Evolutionary conservation across 805 yeast genomes (phyloP), one percentile per base, ranked within the genome.

Genomic region (Jamesozyma spencerorum): DNA sequence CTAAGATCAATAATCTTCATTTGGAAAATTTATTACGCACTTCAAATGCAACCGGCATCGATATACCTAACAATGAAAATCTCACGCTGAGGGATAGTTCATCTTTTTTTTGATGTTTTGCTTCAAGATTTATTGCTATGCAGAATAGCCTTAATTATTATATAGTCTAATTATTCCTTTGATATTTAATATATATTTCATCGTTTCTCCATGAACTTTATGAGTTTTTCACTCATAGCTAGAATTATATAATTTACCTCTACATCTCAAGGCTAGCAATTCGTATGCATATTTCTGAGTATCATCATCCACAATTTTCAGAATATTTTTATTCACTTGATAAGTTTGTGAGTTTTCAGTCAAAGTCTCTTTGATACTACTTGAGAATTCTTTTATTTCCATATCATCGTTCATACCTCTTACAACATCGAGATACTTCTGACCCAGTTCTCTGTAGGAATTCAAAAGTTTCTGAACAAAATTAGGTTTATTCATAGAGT

Each of bases 391-490:
- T 3, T 71, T 75, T 36, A 90, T 77, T 43, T 72, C 70, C 49
- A 79, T 69, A 22, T 74, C 69, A 8, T 65, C 62, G 0, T 90
- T 84, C 44, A 88, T 80, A 24, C 76, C 64, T 42, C 71, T 66
- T 26, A 88, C 66, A 12, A 88, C 80, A 1, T 75, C 74, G n/a
- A 79, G 70, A 3, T 92, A 85, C 49, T 51, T 51, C 10, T 79
- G 82, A 30, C 76, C 70, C 34, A 71, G 70, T 37, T 71, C 78
- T 47, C 82, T 85, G 1, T 84, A 77, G 40, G 75, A 68, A 43
- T 81, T 80, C 41, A 92, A 70, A 36, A 90, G 65, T 5, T 83
- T 82, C 45, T 76, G 75, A 33, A 90, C 80, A 54, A 85, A 87
- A n/a, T 68, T 68, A 0, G 96, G 92, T 47, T 77, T 77, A 31